Conservation (phyloP, 345 rosid species). For the Raphanus raphanistrum region DNA sequence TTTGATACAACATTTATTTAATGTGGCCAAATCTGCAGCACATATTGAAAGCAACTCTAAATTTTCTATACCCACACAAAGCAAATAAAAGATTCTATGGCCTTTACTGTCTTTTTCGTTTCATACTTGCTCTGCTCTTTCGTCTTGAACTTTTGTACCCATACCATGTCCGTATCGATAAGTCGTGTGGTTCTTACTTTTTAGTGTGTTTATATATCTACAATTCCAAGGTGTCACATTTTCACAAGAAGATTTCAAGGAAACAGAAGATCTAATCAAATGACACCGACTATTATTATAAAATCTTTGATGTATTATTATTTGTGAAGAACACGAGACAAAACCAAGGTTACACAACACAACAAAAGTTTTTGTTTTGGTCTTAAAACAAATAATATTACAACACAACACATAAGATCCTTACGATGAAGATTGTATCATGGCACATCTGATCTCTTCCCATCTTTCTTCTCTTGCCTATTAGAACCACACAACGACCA, state of each 20-base stretch:
- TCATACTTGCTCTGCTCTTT: slow-evolving; percentile 20
- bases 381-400: slow-evolving; percentile 27
- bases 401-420: slow-evolving; percentile 36
- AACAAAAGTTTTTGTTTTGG: not conserved
- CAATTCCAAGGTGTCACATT: not conserved
- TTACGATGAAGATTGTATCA: slow-evolving; percentile 26
- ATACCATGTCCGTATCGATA: slow-evolving; percentile 4
- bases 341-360: slow-evolving; percentile 29
- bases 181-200: slow-evolving; percentile 3
- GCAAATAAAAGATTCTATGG: slow-evolving; percentile 1
- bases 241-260: not conserved
- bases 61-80: slow-evolving; percentile 16
- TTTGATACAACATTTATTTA: not conserved
- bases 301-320: slow-evolving; percentile 28
- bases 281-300: not conserved
- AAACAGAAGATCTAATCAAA: not conserved
- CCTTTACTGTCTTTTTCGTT: slow-evolving; percentile 6
- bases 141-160: not conserved
- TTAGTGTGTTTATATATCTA: not conserved
- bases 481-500: slow-evolving; percentile 36
- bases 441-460: slow-evolving; percentile 20
- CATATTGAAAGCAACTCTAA: slow-evolving; percentile 12
- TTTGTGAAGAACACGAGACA: slow-evolving; percentile 30
- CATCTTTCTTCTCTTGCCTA: slow-evolving; percentile 13
- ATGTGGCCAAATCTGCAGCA: slow-evolving; percentile 27